These are phyloP conservation scores for Globisporangium nodosum DNA, from an alignment of 352 stramenopile genomes.

Conservation along the genomic window DNA sequence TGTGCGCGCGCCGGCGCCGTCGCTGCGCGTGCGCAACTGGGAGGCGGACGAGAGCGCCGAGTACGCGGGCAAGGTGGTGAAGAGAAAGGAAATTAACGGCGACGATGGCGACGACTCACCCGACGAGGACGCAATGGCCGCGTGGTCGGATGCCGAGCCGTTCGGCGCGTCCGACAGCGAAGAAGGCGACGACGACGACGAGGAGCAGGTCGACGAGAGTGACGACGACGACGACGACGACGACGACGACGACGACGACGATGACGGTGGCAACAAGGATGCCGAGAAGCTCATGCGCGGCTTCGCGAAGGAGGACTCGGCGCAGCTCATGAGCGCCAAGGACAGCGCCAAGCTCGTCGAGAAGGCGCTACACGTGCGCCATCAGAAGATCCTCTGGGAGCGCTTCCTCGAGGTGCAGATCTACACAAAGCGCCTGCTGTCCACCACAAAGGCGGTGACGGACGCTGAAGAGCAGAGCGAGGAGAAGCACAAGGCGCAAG, in stretches of 20 bases:
- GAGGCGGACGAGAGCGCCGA: slow-evolving; percentile 48
- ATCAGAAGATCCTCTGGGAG: slow-evolving; percentile 85
- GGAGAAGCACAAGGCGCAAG: slow-evolving; percentile 27
- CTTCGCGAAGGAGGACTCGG: slow-evolving; percentile 76
- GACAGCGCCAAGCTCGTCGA: slow-evolving; percentile 75
- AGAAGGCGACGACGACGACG: slow-evolving; percentile 27
- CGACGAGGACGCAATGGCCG: slow-evolving; percentile 65
- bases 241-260: slow-evolving; percentile 26
- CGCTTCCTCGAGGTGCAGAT: slow-evolving; percentile 82
- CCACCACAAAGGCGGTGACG: slow-evolving; percentile 28
- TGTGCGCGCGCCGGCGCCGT: slow-evolving; percentile 39
- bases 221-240: slow-evolving; percentile 26
- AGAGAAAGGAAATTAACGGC: slow-evolving; percentile 45
- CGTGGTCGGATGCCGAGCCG: slow-evolving; percentile 80
- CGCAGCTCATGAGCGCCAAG: slow-evolving; percentile 63
- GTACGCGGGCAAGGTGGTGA: slow-evolving; percentile 78
- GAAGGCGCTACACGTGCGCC: slow-evolving; percentile 70
- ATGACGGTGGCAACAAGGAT: slow-evolving; percentile 45
- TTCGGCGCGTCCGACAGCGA: slow-evolving; percentile 67
- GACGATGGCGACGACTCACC: slow-evolving; percentile 38
- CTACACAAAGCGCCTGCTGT: slow-evolving; percentile 74
- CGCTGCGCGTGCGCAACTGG: slow-evolving; percentile 77
- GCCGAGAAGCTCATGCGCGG: slow-evolving; percentile 71
- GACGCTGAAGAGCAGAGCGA: slow-evolving; percentile 17
- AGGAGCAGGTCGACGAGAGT: slow-evolving; percentile 19